phyloP scores from a whole-genome alignment of 2,329 filamentous ascomycete species.

The Cladosporium sp. region DNA sequence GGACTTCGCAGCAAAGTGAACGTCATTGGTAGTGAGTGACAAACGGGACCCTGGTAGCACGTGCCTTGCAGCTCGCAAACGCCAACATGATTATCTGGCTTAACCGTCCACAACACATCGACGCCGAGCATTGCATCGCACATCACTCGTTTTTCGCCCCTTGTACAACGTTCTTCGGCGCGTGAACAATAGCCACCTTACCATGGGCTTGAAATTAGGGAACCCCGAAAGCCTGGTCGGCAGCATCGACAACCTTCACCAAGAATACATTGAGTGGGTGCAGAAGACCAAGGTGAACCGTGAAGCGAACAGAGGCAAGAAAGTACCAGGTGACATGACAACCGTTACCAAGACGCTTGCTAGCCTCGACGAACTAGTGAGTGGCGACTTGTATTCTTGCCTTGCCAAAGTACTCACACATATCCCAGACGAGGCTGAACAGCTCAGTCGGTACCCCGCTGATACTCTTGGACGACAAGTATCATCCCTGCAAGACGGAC shows the following conservation, averaged over 20 bases:
- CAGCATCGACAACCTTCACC: not conserved
- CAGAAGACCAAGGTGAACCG: not conserved
- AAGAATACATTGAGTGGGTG: not conserved
- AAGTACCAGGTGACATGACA: not conserved
- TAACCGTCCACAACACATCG: too few relatives aligned
- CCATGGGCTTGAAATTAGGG: too few relatives aligned
- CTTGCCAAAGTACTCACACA: not conserved
- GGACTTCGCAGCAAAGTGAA: too few relatives aligned
- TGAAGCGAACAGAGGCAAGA: not conserved
- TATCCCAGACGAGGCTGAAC: not conserved
- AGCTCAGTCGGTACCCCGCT: not conserved
- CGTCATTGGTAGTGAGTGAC: too few relatives aligned
- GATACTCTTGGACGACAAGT: not conserved
- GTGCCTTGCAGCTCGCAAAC: too few relatives aligned
- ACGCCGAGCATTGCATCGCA: too few relatives aligned
- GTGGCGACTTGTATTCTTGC: not conserved
- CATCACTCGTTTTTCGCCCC: too few relatives aligned
- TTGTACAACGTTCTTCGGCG: too few relatives aligned
- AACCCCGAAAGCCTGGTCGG: not conserved
- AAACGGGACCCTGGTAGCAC: too few relatives aligned
- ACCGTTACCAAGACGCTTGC: not conserved
- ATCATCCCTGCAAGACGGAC: not conserved
- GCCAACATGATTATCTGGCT: too few relatives aligned
- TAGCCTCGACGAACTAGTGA: not conserved
- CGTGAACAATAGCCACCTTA: too few relatives aligned